A percentile compares a stretch with the other conserved stretches of the same genome.
phyloP scores from a whole-genome alignment of 2,329 filamentous ascomycete genomes.

The Trichoderma breve region DNA sequence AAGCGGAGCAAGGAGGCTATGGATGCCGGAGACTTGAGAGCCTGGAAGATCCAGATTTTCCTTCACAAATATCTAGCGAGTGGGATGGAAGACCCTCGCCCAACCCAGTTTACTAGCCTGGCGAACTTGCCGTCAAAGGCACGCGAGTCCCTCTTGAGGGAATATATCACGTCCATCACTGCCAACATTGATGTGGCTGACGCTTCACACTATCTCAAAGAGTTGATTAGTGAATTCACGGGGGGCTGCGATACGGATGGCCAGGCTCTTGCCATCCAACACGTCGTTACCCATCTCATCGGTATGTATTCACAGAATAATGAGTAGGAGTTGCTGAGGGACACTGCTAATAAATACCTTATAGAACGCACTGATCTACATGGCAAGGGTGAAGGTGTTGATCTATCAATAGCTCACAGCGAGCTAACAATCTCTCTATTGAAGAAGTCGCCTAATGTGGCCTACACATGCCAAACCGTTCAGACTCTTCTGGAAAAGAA shows the following conservation, averaged over 20 bases:
- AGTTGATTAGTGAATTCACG: slow-evolving; percentile 36
- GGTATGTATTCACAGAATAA: slow-evolving; percentile 30
- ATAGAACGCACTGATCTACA: slow-evolving; percentile 32
- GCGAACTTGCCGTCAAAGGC: slow-evolving; percentile 30
- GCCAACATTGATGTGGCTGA: slow-evolving; percentile 31
- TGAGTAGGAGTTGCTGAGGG: too few species aligned
- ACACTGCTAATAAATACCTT: slow-evolving; percentile 21
- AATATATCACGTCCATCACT: slow-evolving; percentile 34
- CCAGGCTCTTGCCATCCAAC: slow-evolving; percentile 45
- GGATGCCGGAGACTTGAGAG: slow-evolving; percentile 36
- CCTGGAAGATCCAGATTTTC: slow-evolving; percentile 48
- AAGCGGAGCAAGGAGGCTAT: slow-evolving; percentile 36
- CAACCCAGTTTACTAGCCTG: slow-evolving; percentile 35
- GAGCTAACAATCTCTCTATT: slow-evolving; percentile 39
- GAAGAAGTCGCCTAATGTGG: slow-evolving; percentile 34
- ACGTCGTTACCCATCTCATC: slow-evolving; percentile 41
- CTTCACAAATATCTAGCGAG: slow-evolving; percentile 39
- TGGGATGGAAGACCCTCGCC: slow-evolving; percentile 33
- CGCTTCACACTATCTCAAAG: slow-evolving; percentile 40
- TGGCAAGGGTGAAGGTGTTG: slow-evolving; percentile 32
- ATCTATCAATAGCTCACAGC: slow-evolving; percentile 43
- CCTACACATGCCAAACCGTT: slow-evolving; percentile 42
- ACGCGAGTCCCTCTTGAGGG: slow-evolving; percentile 34
- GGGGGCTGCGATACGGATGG: slow-evolving; percentile 35
- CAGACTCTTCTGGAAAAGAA: slow-evolving; percentile 50